Conservation (phyloP, 768 basidiomycete species). For the Dacryopinax spathularia region DNA sequence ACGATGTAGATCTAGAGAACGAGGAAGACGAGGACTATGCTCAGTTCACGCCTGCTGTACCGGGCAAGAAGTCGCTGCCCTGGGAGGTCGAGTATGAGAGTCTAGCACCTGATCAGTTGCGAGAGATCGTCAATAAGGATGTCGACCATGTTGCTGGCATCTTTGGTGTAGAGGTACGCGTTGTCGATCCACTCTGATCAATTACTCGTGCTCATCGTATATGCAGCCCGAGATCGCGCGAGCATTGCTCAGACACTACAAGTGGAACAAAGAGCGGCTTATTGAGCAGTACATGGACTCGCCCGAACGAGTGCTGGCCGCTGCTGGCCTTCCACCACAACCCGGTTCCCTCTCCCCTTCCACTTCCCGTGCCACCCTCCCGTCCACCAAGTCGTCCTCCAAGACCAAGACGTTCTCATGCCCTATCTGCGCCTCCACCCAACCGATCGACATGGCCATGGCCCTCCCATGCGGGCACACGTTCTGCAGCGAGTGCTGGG, state of each 20-base stretch:
- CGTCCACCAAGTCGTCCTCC: conserved; percentile 13
- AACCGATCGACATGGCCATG: conserved; percentile 41
- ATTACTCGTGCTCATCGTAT: conserved; percentile 3
- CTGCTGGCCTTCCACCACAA: conserved; percentile 47
- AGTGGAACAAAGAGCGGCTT: conserved; percentile 93
- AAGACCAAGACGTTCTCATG: conserved; percentile 56
- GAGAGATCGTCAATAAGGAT: conserved; percentile 62
- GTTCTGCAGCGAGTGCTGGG: conserved; percentile 79
- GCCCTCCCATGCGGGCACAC: conserved; percentile 69
- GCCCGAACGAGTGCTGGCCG: conserved; percentile 49
- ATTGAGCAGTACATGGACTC: conserved; percentile 98
- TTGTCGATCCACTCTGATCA: background rate
- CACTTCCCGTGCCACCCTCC: conserved; percentile 11
- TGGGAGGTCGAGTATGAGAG: conserved; percentile 81
- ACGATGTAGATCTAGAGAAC: conserved; percentile 1
- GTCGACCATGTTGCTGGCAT: conserved; percentile 78
- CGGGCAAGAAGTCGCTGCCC: conserved; percentile 38
- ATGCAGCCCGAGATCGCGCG: conserved; percentile 51
- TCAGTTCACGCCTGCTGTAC: background rate
- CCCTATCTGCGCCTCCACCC: conserved; percentile 85
- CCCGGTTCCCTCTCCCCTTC: conserved; percentile 21
- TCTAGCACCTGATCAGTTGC: conserved; percentile 56
- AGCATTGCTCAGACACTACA: conserved; percentile 64
- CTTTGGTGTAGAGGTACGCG: conserved; percentile 75
- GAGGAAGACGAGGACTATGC: conserved; percentile 2